Percentiles rank a stretch among this genome's conserved stretches.
These are phyloP conservation scores for Pseudogymnoascus sp. DNA, from an alignment of 2,329 filamentous ascomycete species.

Conservation along the genomic window DNA sequence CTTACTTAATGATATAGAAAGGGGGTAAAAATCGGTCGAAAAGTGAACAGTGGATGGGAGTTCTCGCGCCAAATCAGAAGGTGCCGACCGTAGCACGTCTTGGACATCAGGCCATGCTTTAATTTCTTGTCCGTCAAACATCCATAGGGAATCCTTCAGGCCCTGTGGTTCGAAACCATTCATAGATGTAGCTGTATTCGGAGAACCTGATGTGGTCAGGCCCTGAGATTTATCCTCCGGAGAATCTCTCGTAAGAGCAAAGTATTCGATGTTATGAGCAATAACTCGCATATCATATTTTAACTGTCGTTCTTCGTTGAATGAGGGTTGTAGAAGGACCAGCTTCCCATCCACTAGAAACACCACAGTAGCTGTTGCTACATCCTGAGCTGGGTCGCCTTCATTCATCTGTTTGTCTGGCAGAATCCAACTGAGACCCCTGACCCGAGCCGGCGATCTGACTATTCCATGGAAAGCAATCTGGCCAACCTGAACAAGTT, in stretches of 20 bases:
- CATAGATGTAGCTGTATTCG: constrained; percentile 13
- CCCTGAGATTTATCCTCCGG: constrained; percentile 32
- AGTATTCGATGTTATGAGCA: constrained; percentile 93
- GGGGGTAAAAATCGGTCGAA: constrained; percentile 87
- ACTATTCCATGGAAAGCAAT: constrained; percentile 97
- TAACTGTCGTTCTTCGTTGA: constrained; percentile 72
- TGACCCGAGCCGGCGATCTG: constrained; percentile 81
- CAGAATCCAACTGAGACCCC: constrained; percentile 90
- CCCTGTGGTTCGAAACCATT: constrained; percentile 12
- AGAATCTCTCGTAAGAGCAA: constrained; percentile 85
- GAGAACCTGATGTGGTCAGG: constrained; percentile 15
- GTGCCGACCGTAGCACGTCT: constrained; percentile 67
- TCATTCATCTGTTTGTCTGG: constrained; percentile 83
- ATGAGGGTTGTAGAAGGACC: constrained; percentile 79
- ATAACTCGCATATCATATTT: constrained; percentile 99
- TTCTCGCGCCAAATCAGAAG: constrained; percentile 58
- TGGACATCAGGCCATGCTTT: constrained; percentile 85
- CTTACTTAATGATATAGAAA: constrained; percentile 81
- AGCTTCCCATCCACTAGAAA: constrained; percentile 98
- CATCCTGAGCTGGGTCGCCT: constrained; percentile 92
- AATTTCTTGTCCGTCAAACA: constrained; percentile 81
- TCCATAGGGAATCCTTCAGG: constrained; percentile 84
- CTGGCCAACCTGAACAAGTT: constrained; percentile 87
- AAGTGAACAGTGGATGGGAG: constrained; percentile 68
- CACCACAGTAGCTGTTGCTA: constrained; percentile 83